Evolutionary conservation across 2,329 filamentous ascomycete genomes (phyloP).

Genomic region (Helminthosporium solani): DNA sequence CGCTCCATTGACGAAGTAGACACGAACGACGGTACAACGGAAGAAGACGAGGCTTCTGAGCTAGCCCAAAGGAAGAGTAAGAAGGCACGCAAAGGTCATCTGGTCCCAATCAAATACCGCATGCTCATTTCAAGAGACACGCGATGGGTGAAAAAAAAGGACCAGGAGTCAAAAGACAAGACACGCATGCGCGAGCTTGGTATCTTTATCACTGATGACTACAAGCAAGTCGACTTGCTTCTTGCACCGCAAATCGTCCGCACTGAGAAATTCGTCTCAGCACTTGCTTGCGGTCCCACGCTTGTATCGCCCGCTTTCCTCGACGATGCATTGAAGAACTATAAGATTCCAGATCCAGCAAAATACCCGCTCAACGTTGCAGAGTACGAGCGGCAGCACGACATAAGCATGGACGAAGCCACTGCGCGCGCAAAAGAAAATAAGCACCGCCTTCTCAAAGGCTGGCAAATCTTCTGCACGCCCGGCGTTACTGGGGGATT

Average conservation of each 20-base stretch:
- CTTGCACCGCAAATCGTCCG: conserved; percentile 84
- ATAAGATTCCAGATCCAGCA: conserved; percentile 63
- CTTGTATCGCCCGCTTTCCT: conserved; percentile 79
- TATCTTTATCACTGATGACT: conserved; percentile 76
- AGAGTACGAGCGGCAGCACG: conserved; percentile 70
- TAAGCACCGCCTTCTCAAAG: conserved; percentile 71
- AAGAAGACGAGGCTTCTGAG: conserved; percentile 46
- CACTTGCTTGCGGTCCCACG: conserved; percentile 75
- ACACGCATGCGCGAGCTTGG: conserved; percentile 80
- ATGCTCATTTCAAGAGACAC: conserved; percentile 83
- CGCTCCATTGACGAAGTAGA: conserved; percentile 49
- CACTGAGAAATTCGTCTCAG: conserved; percentile 90
- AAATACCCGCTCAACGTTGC: conserved; percentile 63
- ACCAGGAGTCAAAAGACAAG: conserved; percentile 77
- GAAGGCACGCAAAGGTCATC: conserved; percentile 49
- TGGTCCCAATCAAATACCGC: conserved; percentile 68
- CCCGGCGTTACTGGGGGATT: conserved; percentile 75
- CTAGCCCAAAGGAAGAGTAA: conserved; percentile 64
- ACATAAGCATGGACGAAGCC: conserved; percentile 68
- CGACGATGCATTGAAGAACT: conserved; percentile 70
- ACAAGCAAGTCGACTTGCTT: conserved; percentile 74
- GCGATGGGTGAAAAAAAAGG: conserved; percentile 72
- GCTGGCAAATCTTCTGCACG: conserved; percentile 81
- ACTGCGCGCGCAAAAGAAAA: conserved; percentile 72
- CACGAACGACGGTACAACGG: conserved; percentile 40